Evolutionary conservation across 1,139 yeast species (phyloP).

Genomic region (Scheffersomyces segobiensis): DNA sequence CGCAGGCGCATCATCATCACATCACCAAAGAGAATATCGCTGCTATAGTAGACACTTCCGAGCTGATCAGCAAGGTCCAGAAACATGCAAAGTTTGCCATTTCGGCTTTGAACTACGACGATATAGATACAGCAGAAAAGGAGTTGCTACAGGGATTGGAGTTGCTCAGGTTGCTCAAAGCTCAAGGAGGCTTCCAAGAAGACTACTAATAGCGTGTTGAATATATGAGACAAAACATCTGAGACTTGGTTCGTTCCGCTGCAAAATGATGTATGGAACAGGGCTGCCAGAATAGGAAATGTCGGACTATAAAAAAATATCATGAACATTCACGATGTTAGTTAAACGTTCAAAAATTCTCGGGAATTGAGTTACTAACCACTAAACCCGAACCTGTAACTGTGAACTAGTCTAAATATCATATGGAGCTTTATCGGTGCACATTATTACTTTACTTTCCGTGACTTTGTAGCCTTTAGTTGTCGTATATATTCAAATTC

Average conservation of each 20-base stretch:
- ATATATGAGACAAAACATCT: too few relatives aligned
- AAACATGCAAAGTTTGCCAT: constrained; percentile 89
- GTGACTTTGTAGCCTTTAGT: too few relatives aligned
- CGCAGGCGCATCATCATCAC: constrained; percentile 12
- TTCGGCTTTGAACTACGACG: constrained; percentile 92
- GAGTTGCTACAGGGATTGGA: constrained; percentile 69
- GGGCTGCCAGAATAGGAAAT: background rate
- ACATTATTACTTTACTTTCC: too few relatives aligned
- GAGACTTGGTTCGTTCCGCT: background rate
- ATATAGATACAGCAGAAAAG: constrained; percentile 73
- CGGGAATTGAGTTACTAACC: too few relatives aligned
- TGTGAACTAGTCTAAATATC: too few relatives aligned
- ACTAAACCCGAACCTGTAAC: too few relatives aligned
- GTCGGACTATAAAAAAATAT: background rate
- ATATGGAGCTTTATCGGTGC: too few relatives aligned
- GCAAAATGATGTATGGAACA: background rate
- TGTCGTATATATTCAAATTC: too few relatives aligned
- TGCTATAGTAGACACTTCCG: constrained; percentile 57
- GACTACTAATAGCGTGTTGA: too few relatives aligned
- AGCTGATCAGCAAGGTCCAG: constrained; percentile 68
- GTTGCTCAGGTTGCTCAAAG: constrained; percentile 25
- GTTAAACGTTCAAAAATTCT: too few relatives aligned
- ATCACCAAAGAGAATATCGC: constrained; percentile 47
- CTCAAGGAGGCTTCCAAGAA: background rate
- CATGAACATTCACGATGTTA: too few relatives aligned